phyloP scores from a whole-genome alignment of 768 basidiomycete species.

The Tulasnella sp. region DNA sequence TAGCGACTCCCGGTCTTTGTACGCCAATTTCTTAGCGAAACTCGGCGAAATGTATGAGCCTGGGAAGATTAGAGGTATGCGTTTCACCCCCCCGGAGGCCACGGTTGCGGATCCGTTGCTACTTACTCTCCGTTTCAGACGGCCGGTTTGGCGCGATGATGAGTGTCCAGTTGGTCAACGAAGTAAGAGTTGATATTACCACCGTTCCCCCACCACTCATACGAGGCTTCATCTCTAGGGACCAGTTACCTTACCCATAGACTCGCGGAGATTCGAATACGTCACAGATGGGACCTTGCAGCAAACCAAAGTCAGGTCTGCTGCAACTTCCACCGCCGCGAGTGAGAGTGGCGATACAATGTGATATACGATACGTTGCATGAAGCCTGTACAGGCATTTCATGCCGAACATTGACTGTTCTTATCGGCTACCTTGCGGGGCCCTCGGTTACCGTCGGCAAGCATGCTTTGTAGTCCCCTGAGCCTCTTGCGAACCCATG shows the following conservation, averaged over 20 bases:
- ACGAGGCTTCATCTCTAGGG: slow-evolving; percentile 37
- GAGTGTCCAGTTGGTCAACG: slow-evolving; percentile 76
- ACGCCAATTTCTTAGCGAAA: slow-evolving; percentile 56
- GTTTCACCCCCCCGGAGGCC: background rate
- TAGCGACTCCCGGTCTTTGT: slow-evolving; percentile 54
- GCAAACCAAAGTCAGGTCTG: background rate
- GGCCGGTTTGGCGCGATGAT: slow-evolving; percentile 97
- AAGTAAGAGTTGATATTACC: slow-evolving; percentile 35
- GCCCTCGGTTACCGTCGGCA: too few relatives aligned
- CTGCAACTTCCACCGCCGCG: background rate
- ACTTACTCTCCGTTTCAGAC: slow-evolving; percentile 35
- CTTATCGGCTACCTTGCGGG: too few relatives aligned
- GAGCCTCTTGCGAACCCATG: too few relatives aligned
- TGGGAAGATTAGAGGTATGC: slow-evolving; percentile 66
- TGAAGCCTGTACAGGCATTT: too few relatives aligned
- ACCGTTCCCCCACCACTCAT: background rate
- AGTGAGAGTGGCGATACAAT: background rate
- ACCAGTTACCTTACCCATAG: slow-evolving; percentile 73
- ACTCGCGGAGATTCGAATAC: slow-evolving; percentile 35
- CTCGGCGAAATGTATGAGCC: slow-evolving; percentile 53
- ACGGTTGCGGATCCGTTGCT: background rate
- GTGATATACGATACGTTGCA: too few relatives aligned
- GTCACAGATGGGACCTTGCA: slow-evolving; percentile 1
- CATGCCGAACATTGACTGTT: too few relatives aligned
- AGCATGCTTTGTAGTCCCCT: too few relatives aligned